Evolutionary conservation across 2,329 filamentous ascomycete genomes (phyloP).

Genomic region (Capronia epimyces): DNA sequence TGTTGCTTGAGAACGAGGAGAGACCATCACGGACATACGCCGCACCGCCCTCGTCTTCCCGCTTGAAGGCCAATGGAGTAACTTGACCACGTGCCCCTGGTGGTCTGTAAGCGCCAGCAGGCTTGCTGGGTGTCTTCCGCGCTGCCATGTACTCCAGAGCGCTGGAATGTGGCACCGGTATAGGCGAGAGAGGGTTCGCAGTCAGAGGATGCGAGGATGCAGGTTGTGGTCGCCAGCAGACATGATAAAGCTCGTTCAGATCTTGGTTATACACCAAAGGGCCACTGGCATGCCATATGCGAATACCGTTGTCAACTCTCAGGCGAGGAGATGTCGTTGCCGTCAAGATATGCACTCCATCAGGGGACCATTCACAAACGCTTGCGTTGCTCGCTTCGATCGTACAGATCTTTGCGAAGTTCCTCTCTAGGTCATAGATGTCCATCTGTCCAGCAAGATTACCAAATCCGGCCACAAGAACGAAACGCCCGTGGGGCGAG

Average conservation of each 20-base stretch:
- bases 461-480: conserved; percentile 90
- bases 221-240: conserved; percentile 75
- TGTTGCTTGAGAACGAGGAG: conserved; percentile 54
- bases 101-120: conserved; percentile 92
- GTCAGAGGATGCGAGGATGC: conserved; percentile 55
- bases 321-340: conserved; percentile 95
- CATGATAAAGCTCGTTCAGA: conserved; percentile 88
- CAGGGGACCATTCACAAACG: conserved; percentile 94
- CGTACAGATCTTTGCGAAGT: conserved; percentile 85
- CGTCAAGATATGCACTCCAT: conserved; percentile 91
- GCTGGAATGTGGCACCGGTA: conserved; percentile 75
- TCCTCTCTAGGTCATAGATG: conserved; percentile 91
- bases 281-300: conserved; percentile 88
- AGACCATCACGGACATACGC: conserved; percentile 79
- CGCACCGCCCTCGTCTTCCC: conserved; percentile 91
- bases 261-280: conserved; percentile 92
- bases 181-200: conserved; percentile 62
- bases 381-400: conserved; percentile 95
- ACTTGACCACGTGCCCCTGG: conserved; percentile 83
- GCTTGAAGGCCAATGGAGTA: conserved; percentile 92
- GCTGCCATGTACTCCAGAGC: conserved; percentile 76
- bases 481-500: conserved; percentile 87
- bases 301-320: conserved; percentile 92
- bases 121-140: conserved; percentile 91
- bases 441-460: conserved; percentile 97